phyloP scores from a whole-genome alignment of 352 stramenopile species.

The Globisporangium apiculatum region DNA sequence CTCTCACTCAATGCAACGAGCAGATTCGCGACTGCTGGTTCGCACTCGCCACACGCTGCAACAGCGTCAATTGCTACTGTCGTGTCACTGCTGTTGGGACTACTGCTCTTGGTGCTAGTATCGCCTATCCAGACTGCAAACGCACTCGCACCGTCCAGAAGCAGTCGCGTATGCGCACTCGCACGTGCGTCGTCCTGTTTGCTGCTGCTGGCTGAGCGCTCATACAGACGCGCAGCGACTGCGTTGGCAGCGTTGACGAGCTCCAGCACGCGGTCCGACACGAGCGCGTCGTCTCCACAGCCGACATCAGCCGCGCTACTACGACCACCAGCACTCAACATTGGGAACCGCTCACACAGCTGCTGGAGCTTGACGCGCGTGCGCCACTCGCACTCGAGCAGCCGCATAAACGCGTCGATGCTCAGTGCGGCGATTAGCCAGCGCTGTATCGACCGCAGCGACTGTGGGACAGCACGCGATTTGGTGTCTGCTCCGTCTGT shows the following conservation, averaged over 20 bases:
- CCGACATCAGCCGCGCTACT: no score
- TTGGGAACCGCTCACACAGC: slow-evolving; percentile 16
- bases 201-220: neutral
- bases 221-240: no score
- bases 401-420: slow-evolving; percentile 18
- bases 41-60: slow-evolving; percentile 18
- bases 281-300: no score
- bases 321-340: neutral
- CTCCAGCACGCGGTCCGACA: neutral
- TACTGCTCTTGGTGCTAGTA: no score
- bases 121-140: neutral
- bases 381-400: slow-evolving; percentile 20
- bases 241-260: no score
- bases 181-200: neutral
- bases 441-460: slow-evolving; percentile 16
- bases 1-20: slow-evolving; percentile 15
- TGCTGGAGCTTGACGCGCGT: slow-evolving; percentile 22
- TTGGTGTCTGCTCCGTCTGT: neutral
- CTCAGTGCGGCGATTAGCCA: slow-evolving; percentile 24
- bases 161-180: neutral
- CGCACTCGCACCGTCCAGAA: neutral
- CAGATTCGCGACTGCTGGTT: slow-evolving; percentile 27
- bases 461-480: slow-evolving; percentile 4
- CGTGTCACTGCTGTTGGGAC: no score
- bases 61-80: slow-evolving; percentile 12